These are phyloP conservation scores for Wickerhamiella galacta DNA, from an alignment of 805 yeast genomes.

Conservation along the genomic window DNA sequence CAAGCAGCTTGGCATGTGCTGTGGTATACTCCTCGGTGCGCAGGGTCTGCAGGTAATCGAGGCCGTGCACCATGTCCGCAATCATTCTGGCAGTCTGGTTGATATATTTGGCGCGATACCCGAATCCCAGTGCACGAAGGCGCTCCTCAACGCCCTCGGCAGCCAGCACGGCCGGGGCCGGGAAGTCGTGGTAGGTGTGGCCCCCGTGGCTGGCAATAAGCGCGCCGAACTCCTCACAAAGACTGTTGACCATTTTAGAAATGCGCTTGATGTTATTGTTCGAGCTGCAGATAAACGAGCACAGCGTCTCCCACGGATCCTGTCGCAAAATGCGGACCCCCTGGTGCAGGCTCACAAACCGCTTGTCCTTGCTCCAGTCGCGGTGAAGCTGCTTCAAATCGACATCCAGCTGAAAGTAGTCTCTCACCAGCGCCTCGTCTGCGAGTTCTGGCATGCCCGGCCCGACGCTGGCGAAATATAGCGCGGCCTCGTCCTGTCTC, in stretches of 20 bases:
- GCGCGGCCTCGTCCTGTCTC: constrained; percentile 34
- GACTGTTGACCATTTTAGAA: constrained; percentile 73
- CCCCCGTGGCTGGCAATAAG: constrained; percentile 38
- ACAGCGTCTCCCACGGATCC: constrained; percentile 91
- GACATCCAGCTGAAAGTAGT: constrained; percentile 56
- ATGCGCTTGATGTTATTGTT: constrained; percentile 90
- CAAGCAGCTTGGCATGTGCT: constrained; percentile 42
- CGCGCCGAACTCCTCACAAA: constrained; percentile 57
- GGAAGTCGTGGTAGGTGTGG: constrained; percentile 52
- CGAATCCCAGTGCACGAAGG: constrained; percentile 42
- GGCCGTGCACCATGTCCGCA: constrained; percentile 21
- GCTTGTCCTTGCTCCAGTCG: constrained; percentile 46
- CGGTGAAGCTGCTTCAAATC: constrained; percentile 36
- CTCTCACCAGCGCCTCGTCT: constrained; percentile 30
- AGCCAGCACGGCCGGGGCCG: constrained; percentile 39
- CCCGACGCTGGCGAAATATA: constrained; percentile 35
- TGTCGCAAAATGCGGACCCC: constrained; percentile 81
- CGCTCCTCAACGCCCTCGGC: constrained; percentile 27
- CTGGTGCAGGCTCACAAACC: constrained; percentile 23
- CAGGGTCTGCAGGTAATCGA: constrained; percentile 27
- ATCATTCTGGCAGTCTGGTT: constrained; percentile 54
- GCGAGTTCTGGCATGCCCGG: constrained; percentile 16
- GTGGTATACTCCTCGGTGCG: constrained; percentile 32
- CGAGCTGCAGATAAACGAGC: constrained; percentile 88
- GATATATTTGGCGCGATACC: constrained; percentile 83